A percentile compares a stretch with the other conserved stretches of the same genome.
phyloP scores from a whole-genome alignment of 495 filamentous ascomycete species.

The Trichoderma parareesei region DNA sequence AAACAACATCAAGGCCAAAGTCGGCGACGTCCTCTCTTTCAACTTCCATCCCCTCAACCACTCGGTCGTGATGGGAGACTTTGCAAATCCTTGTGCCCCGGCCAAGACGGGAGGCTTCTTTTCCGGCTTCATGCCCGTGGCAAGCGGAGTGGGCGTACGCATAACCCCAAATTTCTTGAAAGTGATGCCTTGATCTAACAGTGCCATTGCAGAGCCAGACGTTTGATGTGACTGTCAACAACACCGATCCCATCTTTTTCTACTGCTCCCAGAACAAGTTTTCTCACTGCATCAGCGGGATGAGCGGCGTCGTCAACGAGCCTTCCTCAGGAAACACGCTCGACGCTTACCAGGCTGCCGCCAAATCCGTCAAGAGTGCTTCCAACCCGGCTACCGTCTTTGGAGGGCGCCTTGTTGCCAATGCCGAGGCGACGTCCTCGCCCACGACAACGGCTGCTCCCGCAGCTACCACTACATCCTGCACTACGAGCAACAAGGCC shows the following conservation, averaged over 20 bases:
- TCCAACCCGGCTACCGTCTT: background rate
- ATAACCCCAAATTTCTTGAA: background rate
- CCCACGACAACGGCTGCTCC: background rate
- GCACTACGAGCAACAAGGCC: background rate
- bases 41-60: constrained; percentile 44
- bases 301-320: constrained; percentile 28
- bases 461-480: background rate
- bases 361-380: background rate
- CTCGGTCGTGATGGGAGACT: constrained; percentile 40
- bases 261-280: constrained; percentile 35
- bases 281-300: constrained; percentile 27
- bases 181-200: background rate
- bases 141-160: background rate
- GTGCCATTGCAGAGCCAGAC: constrained; percentile 6
- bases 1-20: constrained; percentile 24
- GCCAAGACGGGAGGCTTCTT: constrained; percentile 31
- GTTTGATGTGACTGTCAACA: constrained; percentile 42
- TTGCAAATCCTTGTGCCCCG: constrained; percentile 39
- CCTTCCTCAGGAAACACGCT: constrained; percentile 13
- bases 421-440: background rate
- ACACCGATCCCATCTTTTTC: constrained; percentile 42
- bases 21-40: constrained; percentile 45
- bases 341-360: constrained; percentile 15
- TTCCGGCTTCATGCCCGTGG: constrained; percentile 26
- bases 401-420: background rate